Base-by-base conservation (phyloP, 2,329 filamentous ascomycete species). In the Aspergillus sp. region DNA sequence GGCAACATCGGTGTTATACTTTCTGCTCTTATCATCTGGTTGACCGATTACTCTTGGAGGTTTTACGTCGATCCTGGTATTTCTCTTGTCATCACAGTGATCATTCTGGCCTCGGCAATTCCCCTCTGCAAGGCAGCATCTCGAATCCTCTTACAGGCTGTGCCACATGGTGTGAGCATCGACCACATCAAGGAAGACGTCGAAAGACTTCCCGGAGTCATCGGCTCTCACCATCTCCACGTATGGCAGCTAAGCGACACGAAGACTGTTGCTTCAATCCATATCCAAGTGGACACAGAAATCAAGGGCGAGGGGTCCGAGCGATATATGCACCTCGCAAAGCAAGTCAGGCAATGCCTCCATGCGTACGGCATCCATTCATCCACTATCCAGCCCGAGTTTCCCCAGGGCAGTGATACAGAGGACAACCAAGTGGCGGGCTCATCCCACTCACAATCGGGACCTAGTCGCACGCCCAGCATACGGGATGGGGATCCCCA, bases 171-270 rank as follows among this genome's bases (percentile, higher is more conserved):
- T 54, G 87, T 99, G 67, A 88, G 88, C 65, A 86, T 97, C 56
- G 89, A 93, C 63, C 90, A 98, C 59, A 93, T 99, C 74, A 90
- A 91, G 64, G 88, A 93, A 64, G 95, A 99, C 72, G 96, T 99
- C 54, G 86, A 93, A 70, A 79, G 84, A 15, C 85, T 99, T 6
- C 89, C 90, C 0, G 93, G 93, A 43, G 90, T 99, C 48, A 81
- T 95, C 60, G 91, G 90, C 72, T 96, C 92, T 70, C 95, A 99
- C 76, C 93, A 99, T 73, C 83, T 99, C 21, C 95, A 99, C 73
- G 92, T 99, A 61, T 99, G 95, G 95, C 93, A 98, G 75, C 84
- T 99, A 35, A 96, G 90, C 15, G 93, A 98, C 71, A 95, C 92
- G 52, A 96, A 97, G 79, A 82, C 96, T 35, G 89, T 99, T 39